Evolutionary conservation across 179 eudicot species (phyloP).

Genomic region (Corrigiola litoralis): DNA sequence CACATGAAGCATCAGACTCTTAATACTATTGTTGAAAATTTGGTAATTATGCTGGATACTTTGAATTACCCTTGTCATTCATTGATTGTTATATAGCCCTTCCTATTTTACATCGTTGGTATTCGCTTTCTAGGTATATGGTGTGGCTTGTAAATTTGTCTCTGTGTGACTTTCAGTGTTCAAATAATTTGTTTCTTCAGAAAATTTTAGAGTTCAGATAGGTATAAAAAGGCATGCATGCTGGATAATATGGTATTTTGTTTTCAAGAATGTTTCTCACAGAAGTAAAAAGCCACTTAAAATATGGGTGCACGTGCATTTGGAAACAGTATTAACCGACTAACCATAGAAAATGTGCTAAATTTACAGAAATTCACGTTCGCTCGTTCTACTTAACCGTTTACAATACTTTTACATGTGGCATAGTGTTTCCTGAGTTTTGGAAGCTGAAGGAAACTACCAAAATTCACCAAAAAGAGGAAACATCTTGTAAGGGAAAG

Average conservation of each 20-base stretch:
- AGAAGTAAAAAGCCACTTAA: too few species aligned
- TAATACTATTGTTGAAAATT: constrained; percentile 41
- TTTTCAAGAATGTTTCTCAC: too few species aligned
- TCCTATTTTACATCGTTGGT: not conserved
- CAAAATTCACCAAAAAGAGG: not conserved
- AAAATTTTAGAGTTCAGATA: not conserved
- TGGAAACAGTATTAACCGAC: too few species aligned
- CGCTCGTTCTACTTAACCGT: too few species aligned
- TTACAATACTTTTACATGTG: too few species aligned
- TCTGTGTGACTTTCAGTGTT: not conserved
- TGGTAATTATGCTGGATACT: constrained; percentile 41
- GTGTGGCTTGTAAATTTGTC: not conserved
- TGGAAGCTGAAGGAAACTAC: not conserved
- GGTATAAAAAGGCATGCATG: too few species aligned
- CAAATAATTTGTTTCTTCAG: not conserved
- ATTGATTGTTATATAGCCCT: not conserved
- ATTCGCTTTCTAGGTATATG: not conserved
- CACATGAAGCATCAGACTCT: constrained; percentile 48
- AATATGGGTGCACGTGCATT: too few species aligned
- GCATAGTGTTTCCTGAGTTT: not conserved
- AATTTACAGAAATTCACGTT: not conserved
- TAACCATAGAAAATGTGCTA: not conserved
- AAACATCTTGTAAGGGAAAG: not conserved
- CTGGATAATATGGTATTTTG: too few species aligned
- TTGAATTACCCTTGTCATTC: not conserved